Evolutionary conservation across 2,329 filamentous ascomycete genomes (phyloP).

Genomic region (Colletotrichum gloeosporioides): DNA sequence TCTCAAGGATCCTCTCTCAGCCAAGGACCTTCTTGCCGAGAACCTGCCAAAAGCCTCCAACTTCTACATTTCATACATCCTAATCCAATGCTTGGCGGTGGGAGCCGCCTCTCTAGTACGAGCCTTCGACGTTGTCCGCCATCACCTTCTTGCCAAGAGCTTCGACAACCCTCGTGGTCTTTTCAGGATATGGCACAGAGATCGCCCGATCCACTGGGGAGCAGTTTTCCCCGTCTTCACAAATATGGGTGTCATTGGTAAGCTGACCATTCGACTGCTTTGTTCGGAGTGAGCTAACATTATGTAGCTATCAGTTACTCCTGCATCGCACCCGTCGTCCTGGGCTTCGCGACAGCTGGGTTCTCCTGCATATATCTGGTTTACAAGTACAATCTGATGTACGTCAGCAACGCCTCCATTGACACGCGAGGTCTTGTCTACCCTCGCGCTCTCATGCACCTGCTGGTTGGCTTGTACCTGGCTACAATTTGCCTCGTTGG

Average conservation of each 20-base stretch:
- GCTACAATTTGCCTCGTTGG: slow-evolving; percentile 84
- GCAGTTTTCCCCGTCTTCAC: slow-evolving; percentile 83
- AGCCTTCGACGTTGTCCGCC: slow-evolving; percentile 63
- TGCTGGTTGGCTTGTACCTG: slow-evolving; percentile 84
- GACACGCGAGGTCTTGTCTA: slow-evolving; percentile 91
- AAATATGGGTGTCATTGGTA: slow-evolving; percentile 80
- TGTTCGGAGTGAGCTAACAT: slow-evolving; percentile 1
- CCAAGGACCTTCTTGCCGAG: slow-evolving; percentile 60
- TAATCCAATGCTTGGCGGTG: slow-evolving; percentile 86
- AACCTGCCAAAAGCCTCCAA: slow-evolving; percentile 81
- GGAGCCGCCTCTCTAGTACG: slow-evolving; percentile 79
- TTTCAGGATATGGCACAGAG: slow-evolving; percentile 77
- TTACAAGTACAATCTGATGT: slow-evolving; percentile 90
- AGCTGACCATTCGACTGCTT: slow-evolving; percentile 32
- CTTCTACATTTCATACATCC: slow-evolving; percentile 91
- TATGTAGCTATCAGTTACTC: slow-evolving; percentile 78
- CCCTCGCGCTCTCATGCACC: slow-evolving; percentile 84
- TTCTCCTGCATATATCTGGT: slow-evolving; percentile 84
- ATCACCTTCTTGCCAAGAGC: slow-evolving; percentile 69
- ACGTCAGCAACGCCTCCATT: slow-evolving; percentile 80
- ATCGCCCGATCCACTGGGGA: slow-evolving; percentile 82
- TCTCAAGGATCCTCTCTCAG: slow-evolving; percentile 40
- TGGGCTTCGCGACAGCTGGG: slow-evolving; percentile 81
- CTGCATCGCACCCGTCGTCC: slow-evolving; percentile 83
- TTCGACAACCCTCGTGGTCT: slow-evolving; percentile 81